Conservation (phyloP, 106 monocot genomes). For the Ottelia alismoides region DNA sequence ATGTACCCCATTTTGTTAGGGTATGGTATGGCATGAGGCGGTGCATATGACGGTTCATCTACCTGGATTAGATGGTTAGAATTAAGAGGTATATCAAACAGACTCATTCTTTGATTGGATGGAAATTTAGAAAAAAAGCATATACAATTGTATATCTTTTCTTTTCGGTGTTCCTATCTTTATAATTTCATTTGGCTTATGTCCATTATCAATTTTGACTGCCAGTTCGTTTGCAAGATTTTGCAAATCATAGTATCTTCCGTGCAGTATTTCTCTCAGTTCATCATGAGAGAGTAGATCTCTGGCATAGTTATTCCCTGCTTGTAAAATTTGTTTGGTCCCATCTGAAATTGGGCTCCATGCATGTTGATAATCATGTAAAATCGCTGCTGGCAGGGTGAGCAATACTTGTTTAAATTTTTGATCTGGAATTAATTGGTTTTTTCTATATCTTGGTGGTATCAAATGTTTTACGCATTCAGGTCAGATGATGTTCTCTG, state of each 20-base stretch:
- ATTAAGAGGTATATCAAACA: too few species aligned
- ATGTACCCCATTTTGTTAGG: too few species aligned
- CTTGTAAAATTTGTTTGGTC: constrained; percentile 24
- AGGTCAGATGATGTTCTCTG: constrained; percentile 37
- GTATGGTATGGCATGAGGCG: too few species aligned
- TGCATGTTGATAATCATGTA: constrained; percentile 68
- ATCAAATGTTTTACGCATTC: constrained; percentile 45
- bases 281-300: constrained; percentile 71
- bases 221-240: constrained; percentile 56
- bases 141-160: too few species aligned
- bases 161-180: too few species aligned
- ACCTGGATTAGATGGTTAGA: too few species aligned
- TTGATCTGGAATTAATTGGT: constrained; percentile 32
- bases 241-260: constrained; percentile 56
- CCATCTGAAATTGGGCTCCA: constrained; percentile 33
- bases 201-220: constrained; percentile 18
- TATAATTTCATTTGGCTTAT: too few species aligned
- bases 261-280: constrained; percentile 41
- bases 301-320: constrained; percentile 55
- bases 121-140: too few species aligned
- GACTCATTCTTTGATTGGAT: too few species aligned
- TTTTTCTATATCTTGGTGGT: constrained; percentile 34
- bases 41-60: too few species aligned
- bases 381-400: constrained; percentile 50
- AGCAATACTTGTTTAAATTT: constrained; percentile 41